Evolutionary conservation across 768 basidiomycete genomes (phyloP), one percentile per base, ranked within the genome.

Genomic region (Leccinum rimulosum): DNA sequence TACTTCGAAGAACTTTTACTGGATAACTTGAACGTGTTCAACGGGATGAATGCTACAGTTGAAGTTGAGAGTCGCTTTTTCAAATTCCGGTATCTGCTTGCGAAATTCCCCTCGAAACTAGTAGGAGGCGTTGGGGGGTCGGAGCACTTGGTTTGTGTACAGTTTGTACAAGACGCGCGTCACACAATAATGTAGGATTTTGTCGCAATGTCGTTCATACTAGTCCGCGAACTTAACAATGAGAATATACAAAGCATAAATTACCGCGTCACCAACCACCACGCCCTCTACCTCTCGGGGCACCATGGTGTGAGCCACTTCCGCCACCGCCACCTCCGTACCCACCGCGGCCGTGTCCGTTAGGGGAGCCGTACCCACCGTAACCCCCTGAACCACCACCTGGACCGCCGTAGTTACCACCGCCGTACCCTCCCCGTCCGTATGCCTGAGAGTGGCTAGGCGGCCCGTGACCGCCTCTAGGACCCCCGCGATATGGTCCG

Each of bases 201-300:
- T 30, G 30, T 45, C 36, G 28, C 14, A 22, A 45, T 52, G 33
- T 27, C 56, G 35, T 35, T 35, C 45, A 40, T 31, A 31, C 31
- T 28, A 47, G 56, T 54, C 56, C 61, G 43, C 30, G 58, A 56
- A 31, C 48, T 43, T 43, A 63, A 64, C 49, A 59, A 50, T 48
- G 43, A 52, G 30, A 61, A 63, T 63, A 71, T 68, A 63, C 65
- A 60, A 40, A 33, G n/a, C 17, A 64, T 68, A 66, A 64, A 52
- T 74, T 76, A 78, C 67, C 74, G 12, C 17, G 9, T 60, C 65
- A 71, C 73, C 81, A 79, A 27, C 75, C 71, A 49, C 81, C 80
- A 40, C 84, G 75, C 10, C 82, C 85, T 65, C 84, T 74, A 30
- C 82, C 82, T 57, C 83, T 66, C 4, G 73, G 61, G 35, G 65